Evolutionary conservation across 176 grass and related monocot genomes (phyloP).

Genomic region (Oryza brachyantha): DNA sequence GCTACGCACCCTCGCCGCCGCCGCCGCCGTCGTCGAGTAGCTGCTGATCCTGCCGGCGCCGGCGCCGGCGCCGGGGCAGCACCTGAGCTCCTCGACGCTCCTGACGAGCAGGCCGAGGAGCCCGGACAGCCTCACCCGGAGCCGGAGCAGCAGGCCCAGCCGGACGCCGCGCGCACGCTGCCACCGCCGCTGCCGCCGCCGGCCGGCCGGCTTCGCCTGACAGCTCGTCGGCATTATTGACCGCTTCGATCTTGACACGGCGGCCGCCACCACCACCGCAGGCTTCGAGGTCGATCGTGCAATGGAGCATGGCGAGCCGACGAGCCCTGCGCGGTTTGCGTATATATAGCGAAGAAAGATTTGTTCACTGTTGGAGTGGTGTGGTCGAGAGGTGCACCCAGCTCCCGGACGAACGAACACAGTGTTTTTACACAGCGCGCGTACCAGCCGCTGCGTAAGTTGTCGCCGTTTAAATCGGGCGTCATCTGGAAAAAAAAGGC

Average conservation of each 20-base stretch:
- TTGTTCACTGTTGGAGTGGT: neutral
- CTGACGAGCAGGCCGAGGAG: constrained; percentile 23
- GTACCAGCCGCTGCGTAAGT: too few species aligned
- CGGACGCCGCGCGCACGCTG: constrained; percentile 29
- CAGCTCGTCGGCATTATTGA: constrained; percentile 16
- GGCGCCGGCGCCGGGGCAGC: constrained; percentile 28
- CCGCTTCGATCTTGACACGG: neutral
- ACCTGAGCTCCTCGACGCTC: constrained; percentile 57
- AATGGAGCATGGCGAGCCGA: neutral
- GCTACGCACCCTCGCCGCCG: neutral
- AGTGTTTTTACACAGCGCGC: too few species aligned
- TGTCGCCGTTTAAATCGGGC: neutral
- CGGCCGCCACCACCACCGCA: too few species aligned
- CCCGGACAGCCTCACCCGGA: constrained; percentile 42
- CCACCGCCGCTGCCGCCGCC: constrained; percentile 17
- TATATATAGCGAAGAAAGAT: neutral
- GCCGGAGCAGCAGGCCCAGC: constrained; percentile 37
- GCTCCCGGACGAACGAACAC: neutral
- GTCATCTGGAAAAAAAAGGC: neutral
- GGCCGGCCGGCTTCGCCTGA: neutral
- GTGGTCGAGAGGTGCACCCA: neutral
- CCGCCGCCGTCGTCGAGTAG: neutral
- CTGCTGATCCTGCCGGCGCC: neutral
- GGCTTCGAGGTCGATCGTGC: too few species aligned
- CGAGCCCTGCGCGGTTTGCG: neutral